A percentile compares a stretch with the other conserved stretches of the same genome.
phyloP scores from a whole-genome alignment of 805 yeast species.

The Candida morakotiae region DNA sequence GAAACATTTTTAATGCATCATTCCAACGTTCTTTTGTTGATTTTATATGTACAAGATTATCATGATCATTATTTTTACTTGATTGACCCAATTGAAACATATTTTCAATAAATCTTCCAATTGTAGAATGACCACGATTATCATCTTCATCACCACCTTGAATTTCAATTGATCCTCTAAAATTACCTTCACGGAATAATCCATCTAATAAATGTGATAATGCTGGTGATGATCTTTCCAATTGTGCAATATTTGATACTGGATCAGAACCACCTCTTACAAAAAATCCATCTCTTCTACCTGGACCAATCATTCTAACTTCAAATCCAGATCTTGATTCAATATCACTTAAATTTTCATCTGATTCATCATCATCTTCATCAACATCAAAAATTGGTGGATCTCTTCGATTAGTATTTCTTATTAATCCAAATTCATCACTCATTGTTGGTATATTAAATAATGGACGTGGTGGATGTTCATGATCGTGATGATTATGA shows the following conservation, averaged over 20 bases:
- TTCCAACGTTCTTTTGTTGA: conserved; percentile 70
- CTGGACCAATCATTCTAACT: conserved; percentile 11
- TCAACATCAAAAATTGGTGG: conserved; percentile 6
- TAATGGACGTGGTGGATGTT: background rate
- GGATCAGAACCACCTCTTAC: conserved; percentile 1
- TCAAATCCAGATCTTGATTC: conserved; percentile 19
- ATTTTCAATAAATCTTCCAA: conserved; percentile 23
- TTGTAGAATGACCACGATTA: conserved; percentile 10
- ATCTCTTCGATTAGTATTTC: conserved; percentile 8
- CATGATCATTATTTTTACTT: background rate
- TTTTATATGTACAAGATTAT: conserved; percentile 18
- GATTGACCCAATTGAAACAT: conserved; percentile 13
- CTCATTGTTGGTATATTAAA: background rate
- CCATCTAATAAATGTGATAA: conserved; percentile 11
- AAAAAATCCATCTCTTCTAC: conserved; percentile 7
- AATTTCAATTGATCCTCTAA: conserved; percentile 22
- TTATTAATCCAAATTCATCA: conserved; percentile 1
- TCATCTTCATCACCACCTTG: conserved; percentile 8
- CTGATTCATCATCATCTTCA: conserved; percentile 16
- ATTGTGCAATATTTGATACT: conserved; percentile 4
- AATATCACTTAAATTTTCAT: conserved; percentile 15
- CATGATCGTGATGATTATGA: background rate
- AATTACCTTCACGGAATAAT: conserved; percentile 11
- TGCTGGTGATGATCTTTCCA: conserved; percentile 11
- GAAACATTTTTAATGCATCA: conserved; percentile 50